phyloP scores from a whole-genome alignment of 1,139 yeast genomes.

The Blastobotrys illinoisensis region DNA sequence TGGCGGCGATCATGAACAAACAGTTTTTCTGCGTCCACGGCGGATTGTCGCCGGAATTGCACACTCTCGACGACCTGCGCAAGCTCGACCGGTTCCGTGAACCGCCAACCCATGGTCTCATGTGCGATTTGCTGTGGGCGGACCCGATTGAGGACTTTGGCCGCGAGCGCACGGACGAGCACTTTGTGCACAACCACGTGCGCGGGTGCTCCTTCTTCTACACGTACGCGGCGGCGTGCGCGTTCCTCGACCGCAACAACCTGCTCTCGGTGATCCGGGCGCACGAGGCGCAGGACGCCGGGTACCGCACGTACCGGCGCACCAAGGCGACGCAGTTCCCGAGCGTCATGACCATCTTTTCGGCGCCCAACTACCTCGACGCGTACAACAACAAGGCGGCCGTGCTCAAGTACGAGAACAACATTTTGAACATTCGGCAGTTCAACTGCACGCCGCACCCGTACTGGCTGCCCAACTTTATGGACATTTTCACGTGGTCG shows the following conservation, averaged over 20 bases:
- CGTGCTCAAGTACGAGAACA: slow-evolving; percentile 78
- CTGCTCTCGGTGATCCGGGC: slow-evolving; percentile 84
- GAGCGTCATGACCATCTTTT: slow-evolving; percentile 81
- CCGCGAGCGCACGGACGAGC: slow-evolving; percentile 51
- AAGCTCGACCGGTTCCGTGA: slow-evolving; percentile 76
- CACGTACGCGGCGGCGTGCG: slow-evolving; percentile 79
- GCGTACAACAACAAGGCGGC: slow-evolving; percentile 96
- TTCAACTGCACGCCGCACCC: slow-evolving; percentile 94
- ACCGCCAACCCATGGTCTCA: slow-evolving; percentile 89
- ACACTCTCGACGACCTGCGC: slow-evolving; percentile 62
- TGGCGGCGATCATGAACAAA: slow-evolving; percentile 90
- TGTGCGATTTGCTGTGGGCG: slow-evolving; percentile 96
- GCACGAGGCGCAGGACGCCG: slow-evolving; percentile 97
- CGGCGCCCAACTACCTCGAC: slow-evolving; percentile 94
- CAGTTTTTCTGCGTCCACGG: slow-evolving; percentile 98
- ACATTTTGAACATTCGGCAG: slow-evolving; percentile 93
- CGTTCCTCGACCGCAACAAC: slow-evolving; percentile 73
- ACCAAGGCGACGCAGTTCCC: slow-evolving; percentile 91
- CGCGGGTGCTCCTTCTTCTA: slow-evolving; percentile 93
- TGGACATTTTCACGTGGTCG: slow-evolving; percentile 98
- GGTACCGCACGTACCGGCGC: slow-evolving; percentile 88
- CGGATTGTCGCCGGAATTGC: slow-evolving; percentile 86
- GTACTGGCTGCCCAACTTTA: slow-evolving; percentile 93
- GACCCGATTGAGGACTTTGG: slow-evolving; percentile 92
- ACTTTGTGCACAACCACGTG: slow-evolving; percentile 64